Conservation (phyloP, 495 filamentous ascomycete species). For the Penicillium alfredii region DNA sequence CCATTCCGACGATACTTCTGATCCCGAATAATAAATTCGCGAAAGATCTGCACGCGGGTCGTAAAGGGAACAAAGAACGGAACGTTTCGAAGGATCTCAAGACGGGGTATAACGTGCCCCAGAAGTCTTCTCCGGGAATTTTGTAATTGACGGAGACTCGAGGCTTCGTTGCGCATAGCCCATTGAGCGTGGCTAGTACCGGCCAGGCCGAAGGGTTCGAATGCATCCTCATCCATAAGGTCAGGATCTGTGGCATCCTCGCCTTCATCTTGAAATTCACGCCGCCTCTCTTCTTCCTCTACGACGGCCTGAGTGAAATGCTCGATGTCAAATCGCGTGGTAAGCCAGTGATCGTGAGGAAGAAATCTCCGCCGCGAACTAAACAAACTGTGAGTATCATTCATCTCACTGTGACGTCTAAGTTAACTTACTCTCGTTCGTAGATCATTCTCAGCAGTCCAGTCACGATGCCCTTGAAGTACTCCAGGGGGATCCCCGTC, state of each 20-base stretch:
- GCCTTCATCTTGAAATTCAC: constrained; percentile 55
- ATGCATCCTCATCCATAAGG: constrained; percentile 25
- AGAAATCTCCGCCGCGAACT: constrained; percentile 80
- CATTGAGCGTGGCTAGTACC: constrained; percentile 51
- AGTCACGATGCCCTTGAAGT: constrained; percentile 74
- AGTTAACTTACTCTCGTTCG: constrained; percentile 65
- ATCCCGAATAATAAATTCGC: constrained; percentile 82
- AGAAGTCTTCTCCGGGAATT: constrained; percentile 60
- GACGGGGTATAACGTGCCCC: constrained; percentile 69
- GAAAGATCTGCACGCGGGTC: constrained; percentile 88
- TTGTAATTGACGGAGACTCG: constrained; percentile 57
- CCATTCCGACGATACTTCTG: constrained; percentile 72
- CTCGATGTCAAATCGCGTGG: constrained; percentile 92
- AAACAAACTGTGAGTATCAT: constrained; percentile 1
- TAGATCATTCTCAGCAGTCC: constrained; percentile 85
- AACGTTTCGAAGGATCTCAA: constrained; percentile 92
- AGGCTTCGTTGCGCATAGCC: constrained; percentile 43
- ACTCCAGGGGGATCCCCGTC: constrained; percentile 67
- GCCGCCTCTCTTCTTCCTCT: constrained; percentile 76
- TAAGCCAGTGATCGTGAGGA: constrained; percentile 81
- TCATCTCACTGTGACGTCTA: not conserved
- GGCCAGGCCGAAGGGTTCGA: constrained; percentile 35
- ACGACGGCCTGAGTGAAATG: constrained; percentile 84
- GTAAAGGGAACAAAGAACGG: constrained; percentile 94
- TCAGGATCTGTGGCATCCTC: constrained; percentile 41